phyloP scores from a whole-genome alignment of 2,329 filamentous ascomycete species.

The Neonectria ditissima region DNA sequence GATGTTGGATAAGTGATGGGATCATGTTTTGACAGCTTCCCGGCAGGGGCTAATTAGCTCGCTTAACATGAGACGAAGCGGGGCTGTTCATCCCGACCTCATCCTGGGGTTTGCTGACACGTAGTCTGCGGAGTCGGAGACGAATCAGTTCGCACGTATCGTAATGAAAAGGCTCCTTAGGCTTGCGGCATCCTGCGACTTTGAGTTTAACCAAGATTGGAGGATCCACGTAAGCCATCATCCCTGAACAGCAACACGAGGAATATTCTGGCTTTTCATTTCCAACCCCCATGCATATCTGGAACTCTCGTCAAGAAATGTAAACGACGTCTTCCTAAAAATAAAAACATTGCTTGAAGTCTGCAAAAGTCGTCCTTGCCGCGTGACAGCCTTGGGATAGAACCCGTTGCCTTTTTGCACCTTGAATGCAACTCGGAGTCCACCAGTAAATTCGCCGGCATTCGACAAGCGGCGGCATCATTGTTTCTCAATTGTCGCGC shows the following conservation, averaged over 20 bases:
- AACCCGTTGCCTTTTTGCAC: no score
- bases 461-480: not conserved
- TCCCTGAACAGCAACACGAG: not conserved
- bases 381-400: no score
- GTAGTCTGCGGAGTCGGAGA: not conserved
- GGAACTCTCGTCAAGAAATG: no score
- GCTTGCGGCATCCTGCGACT: not conserved
- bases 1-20: not conserved
- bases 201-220: not conserved
- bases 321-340: no score
- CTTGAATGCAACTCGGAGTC: no score
- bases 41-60: not conserved
- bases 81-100: not conserved
- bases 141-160: no score
- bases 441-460: no score
- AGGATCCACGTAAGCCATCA: not conserved
- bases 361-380: no score
- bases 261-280: not conserved
- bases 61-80: not conserved
- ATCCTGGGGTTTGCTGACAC: not conserved
- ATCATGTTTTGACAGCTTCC: not conserved
- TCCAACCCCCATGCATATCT: not conserved
- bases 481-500: not conserved
- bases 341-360: no score
- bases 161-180: not conserved